Conservation (phyloP, 1,284 basidiomycete species). For the Irpex sp. region DNA sequence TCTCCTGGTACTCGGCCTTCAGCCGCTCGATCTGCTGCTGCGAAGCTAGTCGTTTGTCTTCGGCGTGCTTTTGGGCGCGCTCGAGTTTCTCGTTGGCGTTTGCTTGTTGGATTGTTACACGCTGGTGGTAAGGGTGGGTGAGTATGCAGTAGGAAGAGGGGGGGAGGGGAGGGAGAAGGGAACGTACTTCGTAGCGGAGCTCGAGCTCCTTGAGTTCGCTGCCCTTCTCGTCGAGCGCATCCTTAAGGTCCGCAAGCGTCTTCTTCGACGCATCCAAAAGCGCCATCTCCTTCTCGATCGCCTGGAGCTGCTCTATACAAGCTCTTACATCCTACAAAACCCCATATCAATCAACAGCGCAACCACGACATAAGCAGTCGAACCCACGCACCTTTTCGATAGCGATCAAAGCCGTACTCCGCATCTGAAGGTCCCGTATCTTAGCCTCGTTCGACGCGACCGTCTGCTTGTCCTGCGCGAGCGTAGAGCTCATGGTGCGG, state of each 20-base stretch:
- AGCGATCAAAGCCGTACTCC: slow-evolving; percentile 63
- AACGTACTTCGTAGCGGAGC: slow-evolving; percentile 60
- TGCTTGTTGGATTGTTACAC: slow-evolving; percentile 67
- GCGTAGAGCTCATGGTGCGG: slow-evolving; percentile 60
- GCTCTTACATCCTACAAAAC: slow-evolving; percentile 56
- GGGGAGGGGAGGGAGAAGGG: not conserved
- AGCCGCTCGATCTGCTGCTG: slow-evolving; percentile 69
- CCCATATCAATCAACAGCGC: not conserved
- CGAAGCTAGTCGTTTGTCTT: slow-evolving; percentile 68
- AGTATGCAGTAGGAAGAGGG: not conserved
- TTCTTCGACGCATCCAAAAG: slow-evolving; percentile 62
- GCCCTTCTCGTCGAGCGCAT: slow-evolving; percentile 64
- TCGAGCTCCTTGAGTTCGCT: slow-evolving; percentile 70
- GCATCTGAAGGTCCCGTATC: slow-evolving; percentile 71
- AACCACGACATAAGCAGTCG: not conserved
- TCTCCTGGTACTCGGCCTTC: slow-evolving; percentile 72
- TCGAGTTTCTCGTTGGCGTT: slow-evolving; percentile 79
- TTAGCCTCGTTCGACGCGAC: slow-evolving; percentile 65
- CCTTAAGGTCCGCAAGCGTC: slow-evolving; percentile 58
- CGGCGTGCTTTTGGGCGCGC: slow-evolving; percentile 68
- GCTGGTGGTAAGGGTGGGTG: slow-evolving; percentile 38
- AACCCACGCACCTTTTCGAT: slow-evolving; percentile 61
- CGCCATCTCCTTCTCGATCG: slow-evolving; percentile 65
- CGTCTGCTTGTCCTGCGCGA: slow-evolving; percentile 57
- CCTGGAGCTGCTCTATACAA: slow-evolving; percentile 67